phyloP scores from a whole-genome alignment of 2,329 filamentous ascomycete genomes.

The Arachnopeziza araneosa region DNA sequence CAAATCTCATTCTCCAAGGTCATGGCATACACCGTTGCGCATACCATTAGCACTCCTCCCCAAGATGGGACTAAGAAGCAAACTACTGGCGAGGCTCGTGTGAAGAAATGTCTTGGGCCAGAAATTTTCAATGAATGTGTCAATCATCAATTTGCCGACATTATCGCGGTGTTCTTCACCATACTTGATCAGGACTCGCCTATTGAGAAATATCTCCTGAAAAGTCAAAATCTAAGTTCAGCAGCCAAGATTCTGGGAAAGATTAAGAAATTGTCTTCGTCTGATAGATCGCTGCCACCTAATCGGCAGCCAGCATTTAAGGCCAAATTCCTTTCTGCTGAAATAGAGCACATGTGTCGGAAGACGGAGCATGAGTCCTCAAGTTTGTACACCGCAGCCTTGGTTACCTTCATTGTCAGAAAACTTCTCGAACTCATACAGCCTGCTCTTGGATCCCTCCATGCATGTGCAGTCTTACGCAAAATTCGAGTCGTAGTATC shows the following conservation, averaged over 20 bases:
- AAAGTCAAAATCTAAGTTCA: constrained; percentile 50
- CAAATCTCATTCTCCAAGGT: constrained; percentile 67
- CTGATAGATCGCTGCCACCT: constrained; percentile 58
- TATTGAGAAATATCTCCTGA: constrained; percentile 61
- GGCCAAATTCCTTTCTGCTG: constrained; percentile 67
- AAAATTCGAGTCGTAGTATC: constrained; percentile 79
- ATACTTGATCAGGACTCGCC: constrained; percentile 72
- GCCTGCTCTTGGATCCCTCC: constrained; percentile 75
- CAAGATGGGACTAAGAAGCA: constrained; percentile 37
- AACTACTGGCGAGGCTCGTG: constrained; percentile 55
- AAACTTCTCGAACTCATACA: constrained; percentile 77
- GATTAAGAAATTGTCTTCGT: constrained; percentile 66
- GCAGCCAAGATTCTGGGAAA: constrained; percentile 59
- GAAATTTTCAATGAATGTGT: constrained; percentile 59
- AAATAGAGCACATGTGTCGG: constrained; percentile 73
- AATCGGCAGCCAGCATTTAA: constrained; percentile 86
- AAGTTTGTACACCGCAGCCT: constrained; percentile 68
- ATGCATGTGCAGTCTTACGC: constrained; percentile 79
- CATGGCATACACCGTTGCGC: constrained; percentile 77
- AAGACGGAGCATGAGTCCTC: constrained; percentile 60
- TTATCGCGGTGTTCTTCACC: constrained; percentile 70
- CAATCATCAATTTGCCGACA: constrained; percentile 66
- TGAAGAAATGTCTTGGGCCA: constrained; percentile 65
- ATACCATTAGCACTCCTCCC: constrained; percentile 54
- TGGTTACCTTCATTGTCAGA: constrained; percentile 69